phyloP scores from a whole-genome alignment of 1,139 yeast species.

The Scheffersomyces quercinus region DNA sequence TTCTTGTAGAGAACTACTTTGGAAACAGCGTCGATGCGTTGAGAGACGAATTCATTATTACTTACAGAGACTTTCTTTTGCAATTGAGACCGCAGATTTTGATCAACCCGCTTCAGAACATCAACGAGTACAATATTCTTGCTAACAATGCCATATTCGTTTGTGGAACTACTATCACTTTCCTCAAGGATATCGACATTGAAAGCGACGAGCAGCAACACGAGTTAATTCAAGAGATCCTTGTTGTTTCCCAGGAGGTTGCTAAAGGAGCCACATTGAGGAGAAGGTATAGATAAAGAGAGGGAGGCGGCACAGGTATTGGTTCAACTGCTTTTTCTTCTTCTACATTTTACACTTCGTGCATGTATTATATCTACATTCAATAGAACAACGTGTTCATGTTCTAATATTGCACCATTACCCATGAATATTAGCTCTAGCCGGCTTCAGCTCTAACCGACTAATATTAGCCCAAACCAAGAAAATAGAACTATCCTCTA shows the following conservation, averaged over 20 bases:
- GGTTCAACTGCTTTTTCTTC: no score
- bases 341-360: no score
- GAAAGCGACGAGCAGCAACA: not conserved
- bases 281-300: no score
- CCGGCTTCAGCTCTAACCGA: no score
- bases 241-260: not conserved
- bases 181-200: slow-evolving; percentile 2
- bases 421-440: no score
- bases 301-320: no score
- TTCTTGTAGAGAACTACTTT: slow-evolving; percentile 5
- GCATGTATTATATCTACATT: no score
- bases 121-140: slow-evolving; percentile 18
- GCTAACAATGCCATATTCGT: slow-evolving; percentile 37
- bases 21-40: slow-evolving; percentile 12
- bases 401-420: no score
- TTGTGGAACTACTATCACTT: slow-evolving; percentile 26
- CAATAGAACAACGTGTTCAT: no score
- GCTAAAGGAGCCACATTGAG: no score
- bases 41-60: slow-evolving; percentile 14
- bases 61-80: slow-evolving; percentile 15
- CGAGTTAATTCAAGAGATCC: not conserved
- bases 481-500: no score
- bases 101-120: slow-evolving; percentile 5
- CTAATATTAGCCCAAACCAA: no score
- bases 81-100: slow-evolving; percentile 9